Evolutionary conservation across 495 filamentous ascomycete species (phyloP).

Genomic region (Entonaema liquescens): DNA sequence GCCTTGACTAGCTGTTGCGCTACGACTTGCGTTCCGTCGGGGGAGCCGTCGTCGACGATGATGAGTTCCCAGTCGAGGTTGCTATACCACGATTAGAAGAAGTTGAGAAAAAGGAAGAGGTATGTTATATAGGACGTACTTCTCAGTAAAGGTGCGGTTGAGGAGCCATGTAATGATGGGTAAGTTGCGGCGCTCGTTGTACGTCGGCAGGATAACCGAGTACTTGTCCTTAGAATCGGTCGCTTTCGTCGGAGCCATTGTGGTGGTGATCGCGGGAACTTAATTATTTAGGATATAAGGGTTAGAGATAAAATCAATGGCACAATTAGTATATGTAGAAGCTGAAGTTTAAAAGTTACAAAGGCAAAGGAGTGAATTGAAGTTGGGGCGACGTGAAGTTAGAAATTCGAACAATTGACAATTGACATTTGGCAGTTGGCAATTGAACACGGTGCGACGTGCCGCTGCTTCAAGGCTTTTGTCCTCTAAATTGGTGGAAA

Average conservation of each 20-base stretch:
- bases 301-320: conserved; percentile 4
- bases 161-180: conserved; percentile 95
- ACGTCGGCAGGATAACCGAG: conserved; percentile 96
- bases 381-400: conserved; percentile 37
- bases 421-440: no score
- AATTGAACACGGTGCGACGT: conserved; percentile 38
- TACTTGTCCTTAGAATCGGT: conserved; percentile 73
- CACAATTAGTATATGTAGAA: conserved; percentile 8
- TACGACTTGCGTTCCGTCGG: conserved; percentile 91
- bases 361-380: conserved; percentile 38
- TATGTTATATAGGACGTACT: conserved; percentile 58
- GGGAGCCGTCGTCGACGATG: conserved; percentile 96
- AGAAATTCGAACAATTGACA: background rate
- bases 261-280: background rate
- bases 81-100: conserved; percentile 52
- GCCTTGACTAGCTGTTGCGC: conserved; percentile 87
- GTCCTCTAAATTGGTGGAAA: background rate
- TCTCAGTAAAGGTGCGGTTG: conserved; percentile 85
- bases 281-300: background rate
- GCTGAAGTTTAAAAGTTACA: conserved; percentile 6
- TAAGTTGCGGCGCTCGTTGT: conserved; percentile 97
- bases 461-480: conserved; percentile 8
- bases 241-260: conserved; percentile 51
- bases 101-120: background rate
- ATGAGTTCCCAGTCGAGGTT: conserved; percentile 98